A percentile compares a stretch with the other conserved stretches of the same genome.
Evolutionary conservation across 78 protist genomes (phyloP).

Genomic region (Andalucia godoyi): DNA sequence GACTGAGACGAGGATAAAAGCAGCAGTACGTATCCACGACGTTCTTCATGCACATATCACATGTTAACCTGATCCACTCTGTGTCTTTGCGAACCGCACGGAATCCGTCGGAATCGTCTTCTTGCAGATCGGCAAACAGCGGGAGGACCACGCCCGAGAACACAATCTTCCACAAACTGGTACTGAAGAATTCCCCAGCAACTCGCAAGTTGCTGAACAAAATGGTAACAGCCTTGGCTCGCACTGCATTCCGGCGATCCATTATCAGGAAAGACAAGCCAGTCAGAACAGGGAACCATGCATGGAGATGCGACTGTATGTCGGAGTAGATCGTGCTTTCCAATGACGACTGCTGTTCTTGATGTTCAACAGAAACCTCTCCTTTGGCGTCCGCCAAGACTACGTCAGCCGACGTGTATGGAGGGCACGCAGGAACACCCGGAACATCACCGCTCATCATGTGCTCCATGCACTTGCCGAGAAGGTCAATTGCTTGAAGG

Average conservation of each 20-base stretch:
- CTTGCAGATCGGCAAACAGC: too few relatives aligned
- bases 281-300: constrained; percentile 43
- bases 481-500: background rate
- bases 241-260: constrained; percentile 27
- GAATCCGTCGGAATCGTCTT: too few relatives aligned
- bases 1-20: too few relatives aligned
- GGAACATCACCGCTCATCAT: background rate
- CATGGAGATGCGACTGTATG: background rate
- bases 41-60: too few relatives aligned
- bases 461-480: constrained; percentile 5
- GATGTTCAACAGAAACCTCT: too few relatives aligned
- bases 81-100: too few relatives aligned
- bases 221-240: constrained; percentile 41
- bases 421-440: background rate
- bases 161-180: constrained; percentile 64
- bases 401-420: background rate
- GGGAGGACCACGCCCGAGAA: constrained; percentile 80
- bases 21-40: too few relatives aligned
- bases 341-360: background rate
- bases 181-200: constrained; percentile 39
- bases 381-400: too few relatives aligned
- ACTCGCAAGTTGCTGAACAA: constrained; percentile 42
- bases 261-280: constrained; percentile 22
- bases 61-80: too few relatives aligned
- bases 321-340: background rate